phyloP scores from a whole-genome alignment of 2,329 filamentous ascomycete genomes.

The Amesomyces nigricolor region DNA sequence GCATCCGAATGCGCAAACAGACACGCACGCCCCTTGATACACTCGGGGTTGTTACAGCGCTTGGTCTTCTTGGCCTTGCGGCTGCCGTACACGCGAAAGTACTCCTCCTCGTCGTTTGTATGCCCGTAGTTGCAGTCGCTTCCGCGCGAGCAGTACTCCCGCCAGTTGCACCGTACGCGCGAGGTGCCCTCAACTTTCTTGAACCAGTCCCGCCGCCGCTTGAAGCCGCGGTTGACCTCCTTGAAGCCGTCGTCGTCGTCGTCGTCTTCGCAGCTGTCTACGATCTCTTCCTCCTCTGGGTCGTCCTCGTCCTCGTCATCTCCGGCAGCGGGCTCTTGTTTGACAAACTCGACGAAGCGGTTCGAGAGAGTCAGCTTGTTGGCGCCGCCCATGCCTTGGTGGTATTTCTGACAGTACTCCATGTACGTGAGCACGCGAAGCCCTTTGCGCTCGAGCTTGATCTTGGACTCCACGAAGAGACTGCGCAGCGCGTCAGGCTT shows the following conservation, averaged over 20 bases:
- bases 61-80: neutral
- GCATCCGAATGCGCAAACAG: neutral
- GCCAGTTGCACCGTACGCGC: neutral
- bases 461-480: neutral
- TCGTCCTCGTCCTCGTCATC: neutral
- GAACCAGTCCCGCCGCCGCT: neutral
- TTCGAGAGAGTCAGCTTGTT: neutral
- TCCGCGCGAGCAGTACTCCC: neutral
- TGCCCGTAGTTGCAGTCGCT: conserved; percentile 1
- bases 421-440: neutral
- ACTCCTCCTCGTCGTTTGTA: neutral
- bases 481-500: neutral
- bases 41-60: neutral
- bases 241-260: neutral
- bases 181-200: neutral
- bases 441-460: neutral
- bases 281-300: neutral
- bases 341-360: neutral
- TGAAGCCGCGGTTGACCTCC: neutral
- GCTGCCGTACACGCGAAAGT: neutral
- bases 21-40: neutral
- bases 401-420: neutral
- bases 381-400: neutral
- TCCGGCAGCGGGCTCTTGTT: neutral
- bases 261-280: neutral